Percentiles rank a stretch among this genome's conserved stretches.
These are phyloP conservation scores for Prototheca cutis DNA, from an alignment of 163 green algal species.

Conservation along the genomic window DNA sequence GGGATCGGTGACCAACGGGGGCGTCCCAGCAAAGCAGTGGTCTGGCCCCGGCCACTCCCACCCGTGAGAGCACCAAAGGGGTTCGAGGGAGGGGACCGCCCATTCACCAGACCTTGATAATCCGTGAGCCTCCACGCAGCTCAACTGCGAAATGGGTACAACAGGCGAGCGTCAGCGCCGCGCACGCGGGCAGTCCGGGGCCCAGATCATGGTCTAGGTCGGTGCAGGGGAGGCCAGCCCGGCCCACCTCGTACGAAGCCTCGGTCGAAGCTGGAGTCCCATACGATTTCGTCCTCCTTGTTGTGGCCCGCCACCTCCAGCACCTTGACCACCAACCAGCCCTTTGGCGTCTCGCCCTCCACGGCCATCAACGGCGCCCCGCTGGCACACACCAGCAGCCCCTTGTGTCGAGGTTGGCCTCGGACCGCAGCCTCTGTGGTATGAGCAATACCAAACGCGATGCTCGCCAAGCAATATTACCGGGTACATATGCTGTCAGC, in stretches of 20 bases:
- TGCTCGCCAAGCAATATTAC: no score
- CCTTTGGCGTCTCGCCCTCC: conserved; percentile 7
- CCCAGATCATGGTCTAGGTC: background rate
- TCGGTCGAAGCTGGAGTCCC: conserved; percentile 40
- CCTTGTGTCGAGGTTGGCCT: no score
- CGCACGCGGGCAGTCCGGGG: background rate
- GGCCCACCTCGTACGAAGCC: conserved; percentile 48
- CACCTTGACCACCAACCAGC: conserved; percentile 47
- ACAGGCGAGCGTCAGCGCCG: background rate
- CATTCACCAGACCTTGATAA: conserved; percentile 34
- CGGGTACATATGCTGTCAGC: no score
- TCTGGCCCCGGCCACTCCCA: background rate
- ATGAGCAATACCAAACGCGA: no score
- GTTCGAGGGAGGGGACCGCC: background rate
- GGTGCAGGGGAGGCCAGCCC: background rate
- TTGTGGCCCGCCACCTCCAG: conserved; percentile 49
- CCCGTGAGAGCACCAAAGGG: background rate
- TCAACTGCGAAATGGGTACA: conserved; percentile 40
- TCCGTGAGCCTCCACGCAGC: conserved; percentile 38
- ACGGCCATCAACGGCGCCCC: no score
- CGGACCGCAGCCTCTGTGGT: no score
- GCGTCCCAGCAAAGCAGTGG: no score
- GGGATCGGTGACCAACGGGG: no score
- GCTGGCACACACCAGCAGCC: no score
- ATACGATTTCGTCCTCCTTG: conserved; percentile 47